These are phyloP conservation scores for Sporormia fimetaria DNA, from an alignment of 495 filamentous ascomycete genomes.

Conservation along the genomic window DNA sequence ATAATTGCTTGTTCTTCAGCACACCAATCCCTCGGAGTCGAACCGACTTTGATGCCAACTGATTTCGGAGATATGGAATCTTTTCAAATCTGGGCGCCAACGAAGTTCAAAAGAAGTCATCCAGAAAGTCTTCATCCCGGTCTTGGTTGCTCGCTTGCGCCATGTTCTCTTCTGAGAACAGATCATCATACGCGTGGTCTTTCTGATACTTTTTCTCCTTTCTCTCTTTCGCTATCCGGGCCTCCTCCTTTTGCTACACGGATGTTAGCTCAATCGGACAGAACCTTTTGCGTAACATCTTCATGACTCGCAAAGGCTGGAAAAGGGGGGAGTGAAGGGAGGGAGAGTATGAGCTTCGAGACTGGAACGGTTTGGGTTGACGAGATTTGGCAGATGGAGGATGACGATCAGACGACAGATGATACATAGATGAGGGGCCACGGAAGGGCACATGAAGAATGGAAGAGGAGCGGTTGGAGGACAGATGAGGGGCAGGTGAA, in stretches of 20 bases:
- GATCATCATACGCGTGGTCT: slow-evolving; percentile 88
- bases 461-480: no score
- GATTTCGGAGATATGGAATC: neutral
- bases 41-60: neutral
- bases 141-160: slow-evolving; percentile 57
- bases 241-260: slow-evolving; percentile 67
- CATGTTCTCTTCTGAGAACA: slow-evolving; percentile 58
- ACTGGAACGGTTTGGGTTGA: no score
- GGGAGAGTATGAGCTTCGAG: no score
- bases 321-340: no score
- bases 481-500: no score
- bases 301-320: no score
- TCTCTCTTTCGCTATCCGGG: slow-evolving; percentile 60
- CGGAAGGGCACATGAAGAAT: no score
- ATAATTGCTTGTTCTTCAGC: neutral
- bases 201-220: slow-evolving; percentile 85
- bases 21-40: neutral
- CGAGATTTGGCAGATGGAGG: no score
- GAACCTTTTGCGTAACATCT: no score
- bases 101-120: slow-evolving; percentile 57
- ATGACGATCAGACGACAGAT: no score
- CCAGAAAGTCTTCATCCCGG: slow-evolving; percentile 48
- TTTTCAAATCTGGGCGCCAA: neutral
- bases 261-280: no score
- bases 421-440: no score